phyloP scores from a whole-genome alignment of 2,329 filamentous ascomycete genomes.

The Exophiala dermatitidis region DNA sequence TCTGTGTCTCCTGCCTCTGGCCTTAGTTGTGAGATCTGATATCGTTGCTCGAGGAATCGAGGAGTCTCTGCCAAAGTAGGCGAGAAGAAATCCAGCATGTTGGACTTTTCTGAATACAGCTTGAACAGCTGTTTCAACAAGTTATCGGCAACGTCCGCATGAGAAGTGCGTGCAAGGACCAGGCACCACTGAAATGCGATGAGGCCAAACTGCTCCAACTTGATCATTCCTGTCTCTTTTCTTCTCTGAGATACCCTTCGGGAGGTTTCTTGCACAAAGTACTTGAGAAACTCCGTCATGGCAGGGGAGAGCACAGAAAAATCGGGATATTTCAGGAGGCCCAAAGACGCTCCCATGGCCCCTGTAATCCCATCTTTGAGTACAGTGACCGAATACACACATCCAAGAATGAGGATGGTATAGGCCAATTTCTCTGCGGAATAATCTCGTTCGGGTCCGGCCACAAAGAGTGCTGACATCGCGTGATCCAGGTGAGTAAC shows the following conservation, averaged over 20 bases:
- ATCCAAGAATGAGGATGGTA: conserved; percentile 12
- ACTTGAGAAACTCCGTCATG: conserved; percentile 13
- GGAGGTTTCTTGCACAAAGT: conserved; percentile 7
- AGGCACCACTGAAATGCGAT: conserved; percentile 17
- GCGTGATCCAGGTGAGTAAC: conserved; percentile 4
- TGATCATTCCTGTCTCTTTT: background rate
- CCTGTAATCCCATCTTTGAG: background rate
- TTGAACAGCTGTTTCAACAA: conserved; percentile 21
- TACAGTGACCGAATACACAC: conserved; percentile 7
- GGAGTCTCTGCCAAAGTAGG: background rate
- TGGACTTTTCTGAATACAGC: conserved; percentile 18
- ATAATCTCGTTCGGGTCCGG: background rate
- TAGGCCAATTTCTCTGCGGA: conserved; percentile 11
- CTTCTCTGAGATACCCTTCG: background rate
- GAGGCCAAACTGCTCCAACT: conserved; percentile 11
- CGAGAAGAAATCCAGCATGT: conserved; percentile 21
- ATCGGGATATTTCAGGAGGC: background rate
- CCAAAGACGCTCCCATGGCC: background rate
- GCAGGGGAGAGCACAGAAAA: conserved; percentile 5
- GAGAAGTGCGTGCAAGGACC: conserved; percentile 8
- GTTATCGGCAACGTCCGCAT: conserved; percentile 7
- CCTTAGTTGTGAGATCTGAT: conserved; percentile 1
- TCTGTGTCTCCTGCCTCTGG: conserved; percentile 16
- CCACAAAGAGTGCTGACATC: conserved; percentile 1
- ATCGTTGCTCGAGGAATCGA: conserved; percentile 11